Base-by-base conservation (phyloP, 352 stramenopile species). In the Globisporangium parvum region DNA sequence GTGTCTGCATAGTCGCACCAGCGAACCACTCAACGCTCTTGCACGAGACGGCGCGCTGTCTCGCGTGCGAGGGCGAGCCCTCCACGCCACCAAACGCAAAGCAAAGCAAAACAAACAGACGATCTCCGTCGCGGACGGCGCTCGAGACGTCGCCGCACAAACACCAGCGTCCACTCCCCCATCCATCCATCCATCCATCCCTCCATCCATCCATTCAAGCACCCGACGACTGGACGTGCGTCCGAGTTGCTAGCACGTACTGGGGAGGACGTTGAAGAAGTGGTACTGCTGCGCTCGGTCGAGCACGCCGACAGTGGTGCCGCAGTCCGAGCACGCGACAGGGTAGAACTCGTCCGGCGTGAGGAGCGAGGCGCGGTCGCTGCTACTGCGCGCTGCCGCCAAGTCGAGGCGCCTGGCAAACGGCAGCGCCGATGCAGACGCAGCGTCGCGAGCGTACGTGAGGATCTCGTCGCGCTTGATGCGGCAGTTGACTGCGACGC, bases 231-330 rank as follows among this genome's bases (percentile, higher is more conserved):
- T n/a, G 26, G 26, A 5, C 5, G 26, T 31, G 45, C 21, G 8
- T 23, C 8, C 45, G 33, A 2, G 45, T 23, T 15, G n/a, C 57
- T 77, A 80, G 51, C 55, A 75, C 47, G 70, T 82, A 55, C 80
- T 88, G 17, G 80, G 80, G 57, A 91, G 67, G 24, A 78, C 69
- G 65, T 91, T 91, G 60, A 91, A 91, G 53, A 91, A 91, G 54
- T 91, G 78, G 54, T 79, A 91, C 41, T 76, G 67, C 62, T 77
- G 67, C 14, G 80, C 48, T 12, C 33, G 64, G 55, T 91, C 80
- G 59, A 75, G 88, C 8, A 90, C 78, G 21, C 77, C 82, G 17
- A 90, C 82, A 18, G 73, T 81, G 2, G 82, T 93, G 46, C 71
- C 66, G 53, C 82, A 93, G 55, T 93, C 82, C 0, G 82, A 89